Conservation (phyloP, 148 eudicot genomes). For the Rhododendron griersonianum region DNA sequence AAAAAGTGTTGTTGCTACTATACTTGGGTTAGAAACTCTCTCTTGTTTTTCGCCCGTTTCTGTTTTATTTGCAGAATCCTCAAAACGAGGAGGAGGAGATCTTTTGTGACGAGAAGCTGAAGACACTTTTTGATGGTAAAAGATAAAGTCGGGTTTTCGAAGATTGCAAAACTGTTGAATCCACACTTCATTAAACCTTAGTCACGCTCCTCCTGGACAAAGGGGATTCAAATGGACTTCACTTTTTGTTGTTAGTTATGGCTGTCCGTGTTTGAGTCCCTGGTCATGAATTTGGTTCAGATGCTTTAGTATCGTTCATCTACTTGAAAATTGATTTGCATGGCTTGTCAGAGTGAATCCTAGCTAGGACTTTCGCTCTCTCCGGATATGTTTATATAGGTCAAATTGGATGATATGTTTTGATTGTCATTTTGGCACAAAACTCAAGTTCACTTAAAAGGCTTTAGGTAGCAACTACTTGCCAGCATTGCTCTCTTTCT, state of each 20-base stretch:
- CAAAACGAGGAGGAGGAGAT: constrained; percentile 45
- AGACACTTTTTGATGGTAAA: constrained; percentile 36
- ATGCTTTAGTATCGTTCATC: neutral
- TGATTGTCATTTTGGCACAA: neutral
- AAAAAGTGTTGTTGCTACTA: neutral
- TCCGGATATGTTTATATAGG: neutral
- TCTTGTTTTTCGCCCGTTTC: neutral
- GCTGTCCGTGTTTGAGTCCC: neutral
- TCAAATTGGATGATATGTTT: neutral
- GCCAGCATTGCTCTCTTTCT: neutral
- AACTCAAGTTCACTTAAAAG: too few species aligned
- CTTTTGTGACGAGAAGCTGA: constrained; percentile 57
- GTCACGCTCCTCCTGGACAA: constrained; percentile 1
- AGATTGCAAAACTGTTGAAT: constrained; percentile 42
- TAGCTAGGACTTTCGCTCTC: neutral
- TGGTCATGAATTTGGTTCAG: neutral
- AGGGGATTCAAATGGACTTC: neutral
- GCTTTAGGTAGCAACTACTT: too few species aligned
- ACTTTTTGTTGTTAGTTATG: neutral
- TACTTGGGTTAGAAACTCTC: neutral
- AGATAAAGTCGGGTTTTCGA: constrained; percentile 44
- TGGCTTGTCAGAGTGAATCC: neutral
- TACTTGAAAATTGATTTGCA: neutral
- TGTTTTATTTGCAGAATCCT: constrained; percentile 42
- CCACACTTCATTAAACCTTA: constrained; percentile 40